A percentile compares a stretch with the other conserved stretches of the same genome.
These are phyloP conservation scores for Lophiostoma macrostomum DNA, from an alignment of 495 filamentous ascomycete species.

Conservation along the genomic window DNA sequence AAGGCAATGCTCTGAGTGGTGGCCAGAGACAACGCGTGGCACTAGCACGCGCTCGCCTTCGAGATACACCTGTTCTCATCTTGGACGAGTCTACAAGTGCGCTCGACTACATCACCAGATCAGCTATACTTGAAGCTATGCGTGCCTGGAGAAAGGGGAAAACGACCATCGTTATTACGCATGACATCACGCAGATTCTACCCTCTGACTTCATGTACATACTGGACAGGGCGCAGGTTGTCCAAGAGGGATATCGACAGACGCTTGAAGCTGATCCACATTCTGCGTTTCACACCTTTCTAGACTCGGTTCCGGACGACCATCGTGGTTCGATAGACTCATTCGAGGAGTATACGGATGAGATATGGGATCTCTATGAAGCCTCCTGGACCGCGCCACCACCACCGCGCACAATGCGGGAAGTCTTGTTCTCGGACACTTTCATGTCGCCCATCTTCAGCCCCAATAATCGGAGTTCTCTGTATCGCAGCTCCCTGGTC, in stretches of 20 bases:
- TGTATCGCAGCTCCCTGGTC: neutral
- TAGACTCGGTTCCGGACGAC: constrained; percentile 14
- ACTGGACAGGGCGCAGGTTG: constrained; percentile 65
- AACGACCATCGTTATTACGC: constrained; percentile 58
- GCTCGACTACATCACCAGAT: constrained; percentile 43
- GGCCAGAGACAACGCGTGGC: constrained; percentile 61
- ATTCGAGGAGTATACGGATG: constrained; percentile 19
- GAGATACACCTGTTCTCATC: constrained; percentile 45
- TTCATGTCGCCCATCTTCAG: constrained; percentile 7
- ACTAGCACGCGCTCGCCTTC: constrained; percentile 42
- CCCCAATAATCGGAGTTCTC: neutral
- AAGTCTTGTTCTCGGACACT: constrained; percentile 21
- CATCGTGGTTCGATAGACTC: neutral
- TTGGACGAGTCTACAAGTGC: constrained; percentile 49
- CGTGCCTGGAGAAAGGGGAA: constrained; percentile 42
- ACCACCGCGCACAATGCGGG: constrained; percentile 10
- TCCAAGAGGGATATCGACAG: constrained; percentile 63
- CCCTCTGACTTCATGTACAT: constrained; percentile 77
- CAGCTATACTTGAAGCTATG: constrained; percentile 42
- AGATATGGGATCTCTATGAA: constrained; percentile 14
- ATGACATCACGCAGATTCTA: constrained; percentile 78
- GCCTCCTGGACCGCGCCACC: neutral
- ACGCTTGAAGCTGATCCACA: constrained; percentile 43
- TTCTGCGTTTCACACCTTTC: constrained; percentile 37
- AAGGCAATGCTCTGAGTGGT: constrained; percentile 73